Base-by-base conservation (phyloP, 441 rosid species). In the Daphne laureola region DNA sequence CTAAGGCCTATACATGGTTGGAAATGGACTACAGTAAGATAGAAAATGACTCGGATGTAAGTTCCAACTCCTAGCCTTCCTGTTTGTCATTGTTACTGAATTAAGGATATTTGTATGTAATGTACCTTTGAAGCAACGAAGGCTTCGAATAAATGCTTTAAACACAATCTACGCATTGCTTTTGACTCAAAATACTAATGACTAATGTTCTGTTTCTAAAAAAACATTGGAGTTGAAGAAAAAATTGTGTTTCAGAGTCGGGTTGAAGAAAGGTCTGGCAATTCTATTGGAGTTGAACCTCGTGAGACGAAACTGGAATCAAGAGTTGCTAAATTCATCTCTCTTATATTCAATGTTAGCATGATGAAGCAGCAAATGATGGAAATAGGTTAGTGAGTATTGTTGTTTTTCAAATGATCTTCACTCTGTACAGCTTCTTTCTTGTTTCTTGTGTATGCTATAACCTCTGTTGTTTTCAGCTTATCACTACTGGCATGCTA, bases 291-390 rank as follows among this genome's bases (percentile, higher is more conserved):
- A 68, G 67, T 67, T 67, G 90, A 82, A 66, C 78, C 78, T 62
- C 73, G 67, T 59, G 77, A 78, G 59, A 79, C 90, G 64, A 77
- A 82, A 65, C 89, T 87, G 38, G 87, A 86, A 56, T 72, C 77
- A 51, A 57, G 53, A 56, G 66, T 87, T 73, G 96, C 93, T 38
- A 78, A 79, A 63, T 88, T 91, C 59, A 67, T 87, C 64, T 86
- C 95, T 67, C 81, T 91, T 63, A 75, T 91, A 62, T 87, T 95
- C 79, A 91, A 82, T 69, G 70, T 84, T 60, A 82, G 84, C 76
- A 91, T 84, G 95, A 91, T 88, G 96, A 78, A 76, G 74, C 87
- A 81, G 44, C 96, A 84, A 58, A 91, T 91, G 95, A 77, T 87
- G 95, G 93, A 91, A 70, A 79, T 91, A 76, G 93, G 98, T 87